phyloP scores from a whole-genome alignment of 768 basidiomycete genomes.

The Tricholomella constricta region DNA sequence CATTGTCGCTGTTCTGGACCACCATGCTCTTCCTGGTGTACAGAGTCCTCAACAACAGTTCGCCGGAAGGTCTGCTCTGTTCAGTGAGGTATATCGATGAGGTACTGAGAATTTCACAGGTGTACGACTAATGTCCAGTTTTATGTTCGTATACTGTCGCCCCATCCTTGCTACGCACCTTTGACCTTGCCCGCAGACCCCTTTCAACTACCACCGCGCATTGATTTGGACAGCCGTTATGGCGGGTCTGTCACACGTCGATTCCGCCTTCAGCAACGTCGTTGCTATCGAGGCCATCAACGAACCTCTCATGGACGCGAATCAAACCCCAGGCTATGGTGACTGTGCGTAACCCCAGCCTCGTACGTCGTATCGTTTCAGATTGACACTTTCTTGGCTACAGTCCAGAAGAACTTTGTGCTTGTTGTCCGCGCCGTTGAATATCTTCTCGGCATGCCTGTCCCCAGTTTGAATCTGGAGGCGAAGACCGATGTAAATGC shows the following conservation, averaged over 20 bases:
- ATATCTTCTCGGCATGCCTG: constrained; percentile 54
- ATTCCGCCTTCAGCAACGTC: constrained; percentile 64
- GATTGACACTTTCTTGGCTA: constrained; percentile 1
- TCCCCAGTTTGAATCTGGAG: constrained; percentile 27
- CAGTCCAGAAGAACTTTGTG: constrained; percentile 75
- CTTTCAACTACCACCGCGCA: constrained; percentile 74
- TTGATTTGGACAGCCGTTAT: constrained; percentile 83
- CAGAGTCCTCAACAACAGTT: constrained; percentile 63
- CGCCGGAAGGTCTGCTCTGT: constrained; percentile 57
- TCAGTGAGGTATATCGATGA: neutral
- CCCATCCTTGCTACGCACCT: neutral
- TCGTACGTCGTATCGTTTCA: neutral
- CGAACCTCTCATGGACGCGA: constrained; percentile 75
- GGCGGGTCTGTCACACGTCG: constrained; percentile 69
- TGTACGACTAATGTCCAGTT: constrained; percentile 73
- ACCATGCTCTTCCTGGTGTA: constrained; percentile 74
- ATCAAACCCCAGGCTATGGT: constrained; percentile 67
- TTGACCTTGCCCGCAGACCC: constrained; percentile 44
- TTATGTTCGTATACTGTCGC: constrained; percentile 49
- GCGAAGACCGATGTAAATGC: neutral
- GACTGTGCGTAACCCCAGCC: constrained; percentile 48
- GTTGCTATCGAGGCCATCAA: constrained; percentile 78
- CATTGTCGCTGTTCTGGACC: constrained; percentile 65
- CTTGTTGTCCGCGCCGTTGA: constrained; percentile 68
- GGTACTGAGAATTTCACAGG: constrained; percentile 32